Percentiles rank a stretch among this genome's conserved stretches.
phyloP scores from a whole-genome alignment of 345 rosid species.

The Jatropha curcas region DNA sequence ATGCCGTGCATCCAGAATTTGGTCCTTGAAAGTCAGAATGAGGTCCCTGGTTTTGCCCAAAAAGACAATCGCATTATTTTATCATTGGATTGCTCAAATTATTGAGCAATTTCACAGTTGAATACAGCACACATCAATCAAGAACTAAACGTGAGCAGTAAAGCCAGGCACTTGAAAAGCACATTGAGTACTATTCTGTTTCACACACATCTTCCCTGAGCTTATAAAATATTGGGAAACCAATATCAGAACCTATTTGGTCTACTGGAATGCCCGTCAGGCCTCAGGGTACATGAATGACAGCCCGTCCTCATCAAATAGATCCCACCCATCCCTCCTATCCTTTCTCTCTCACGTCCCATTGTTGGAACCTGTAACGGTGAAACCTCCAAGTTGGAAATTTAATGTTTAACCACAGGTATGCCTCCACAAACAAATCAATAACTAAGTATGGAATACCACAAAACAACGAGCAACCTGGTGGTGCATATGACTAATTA shows the following conservation, averaged over 20 bases:
- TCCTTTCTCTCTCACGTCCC: neutral
- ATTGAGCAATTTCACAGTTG: neutral
- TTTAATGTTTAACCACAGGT: neutral
- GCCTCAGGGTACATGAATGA: neutral
- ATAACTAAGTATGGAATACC: neutral
- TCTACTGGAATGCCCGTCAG: neutral
- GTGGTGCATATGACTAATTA: neutral
- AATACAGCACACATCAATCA: neutral
- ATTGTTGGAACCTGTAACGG: neutral
- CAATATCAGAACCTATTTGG: neutral
- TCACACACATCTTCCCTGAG: too few relatives aligned
- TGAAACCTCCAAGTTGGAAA: neutral
- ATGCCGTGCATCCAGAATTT: constrained; percentile 82
- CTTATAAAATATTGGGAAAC: neutral
- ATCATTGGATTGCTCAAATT: constrained; percentile 2
- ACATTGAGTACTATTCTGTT: too few relatives aligned
- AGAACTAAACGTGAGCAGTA: too few relatives aligned
- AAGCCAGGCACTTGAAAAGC: too few relatives aligned
- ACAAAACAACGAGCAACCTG: neutral
- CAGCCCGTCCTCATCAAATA: neutral
- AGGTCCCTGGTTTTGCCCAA: constrained; percentile 60
- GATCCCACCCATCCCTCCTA: neutral
- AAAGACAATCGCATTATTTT: neutral
- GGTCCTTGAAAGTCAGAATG: constrained; percentile 94
- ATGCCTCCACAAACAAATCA: neutral